Conservation (phyloP, 2,329 filamentous ascomycete genomes). For the Herpotrichia juniperi region DNA sequence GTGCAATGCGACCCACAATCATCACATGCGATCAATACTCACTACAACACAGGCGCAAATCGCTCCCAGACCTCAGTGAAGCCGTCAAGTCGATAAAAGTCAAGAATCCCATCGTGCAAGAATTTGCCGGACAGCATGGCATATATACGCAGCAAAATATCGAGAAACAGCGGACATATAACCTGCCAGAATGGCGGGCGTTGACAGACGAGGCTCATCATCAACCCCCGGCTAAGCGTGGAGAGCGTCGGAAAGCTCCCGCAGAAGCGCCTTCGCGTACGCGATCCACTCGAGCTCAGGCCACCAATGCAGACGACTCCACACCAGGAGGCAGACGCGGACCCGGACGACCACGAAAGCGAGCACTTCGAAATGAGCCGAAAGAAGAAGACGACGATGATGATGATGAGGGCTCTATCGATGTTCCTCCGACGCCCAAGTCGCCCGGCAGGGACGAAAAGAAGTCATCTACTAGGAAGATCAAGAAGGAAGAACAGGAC, state of each 20-base stretch:
- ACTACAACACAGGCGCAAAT: slow-evolving; percentile 62
- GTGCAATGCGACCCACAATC: slow-evolving; percentile 31
- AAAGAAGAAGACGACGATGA: slow-evolving; percentile 43
- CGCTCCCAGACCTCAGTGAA: slow-evolving; percentile 79
- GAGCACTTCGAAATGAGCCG: slow-evolving; percentile 25
- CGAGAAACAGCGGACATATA: slow-evolving; percentile 94
- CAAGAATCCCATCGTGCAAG: slow-evolving; percentile 96
- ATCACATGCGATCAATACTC: slow-evolving; percentile 10
- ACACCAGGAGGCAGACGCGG: slow-evolving; percentile 53
- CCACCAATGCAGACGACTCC: slow-evolving; percentile 41
- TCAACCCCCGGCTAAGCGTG: slow-evolving; percentile 89
- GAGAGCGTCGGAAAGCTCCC: slow-evolving; percentile 69
- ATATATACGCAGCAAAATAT: slow-evolving; percentile 98
- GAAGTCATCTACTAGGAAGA: slow-evolving; percentile 28
- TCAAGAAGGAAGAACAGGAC: slow-evolving; percentile 47
- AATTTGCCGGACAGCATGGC: slow-evolving; percentile 94
- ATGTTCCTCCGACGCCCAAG: slow-evolving; percentile 49
- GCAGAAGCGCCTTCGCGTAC: slow-evolving; percentile 38
- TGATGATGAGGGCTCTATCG: slow-evolving; percentile 33
- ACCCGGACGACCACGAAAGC: slow-evolving; percentile 55
- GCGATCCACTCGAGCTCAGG: slow-evolving; percentile 40
- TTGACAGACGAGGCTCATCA: slow-evolving; percentile 95
- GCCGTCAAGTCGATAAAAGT: slow-evolving; percentile 90
- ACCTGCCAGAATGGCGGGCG: slow-evolving; percentile 92
- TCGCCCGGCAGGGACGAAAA: slow-evolving; percentile 52